Base-by-base conservation (phyloP, 495 filamentous ascomycete species). In the Aspergillus mulundensis region DNA sequence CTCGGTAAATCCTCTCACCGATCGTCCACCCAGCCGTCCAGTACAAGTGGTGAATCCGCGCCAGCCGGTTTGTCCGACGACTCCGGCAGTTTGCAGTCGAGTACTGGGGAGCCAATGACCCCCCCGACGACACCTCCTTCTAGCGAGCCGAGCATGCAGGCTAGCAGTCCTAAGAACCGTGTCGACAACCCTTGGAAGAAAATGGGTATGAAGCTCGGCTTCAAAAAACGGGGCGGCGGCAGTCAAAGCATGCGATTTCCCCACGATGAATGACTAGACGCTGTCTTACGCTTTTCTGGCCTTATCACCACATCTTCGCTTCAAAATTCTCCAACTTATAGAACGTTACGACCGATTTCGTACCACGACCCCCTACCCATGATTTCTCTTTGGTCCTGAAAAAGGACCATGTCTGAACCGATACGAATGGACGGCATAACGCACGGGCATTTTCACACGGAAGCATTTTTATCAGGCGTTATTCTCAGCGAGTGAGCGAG, bases 111-210 rank as follows among this genome's bases (percentile, higher is more conserved):
- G 60, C 89, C 87, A 0, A 90, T 94, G 86, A 95, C 90, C n/a
- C 90, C 90, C 15, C 90, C 90, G 2, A 91, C 84, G 7, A 93
- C 90, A 5, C 90, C 90, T 8, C 90, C 90, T 6, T 87, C 84
- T 19, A 74, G 82, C 66, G 77, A 81, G 70, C 70, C 74, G 45
- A 54, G 55, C 61, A 61, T 74, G 68, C 57, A 78, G 61, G 41
- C 74, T 58, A 61, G 77, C 65, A 74, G 76, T 75, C 66, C 87
- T 63, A 67, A 77, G 73, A 60, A 72, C 66, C 71, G 82, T 62
- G 72, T 74, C 41, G 81, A 82, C 34, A 80, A 79, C 63, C 75
- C 81, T 5, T 95, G 90, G 89, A 94, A 90, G 76, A 92, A 90
- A 72, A 87, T 93, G 83, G 84, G 87, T 10, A 84, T 83, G 50